Conservation (phyloP, 192 early-diverging fungal genomes). For the Podila epicladia region DNA sequence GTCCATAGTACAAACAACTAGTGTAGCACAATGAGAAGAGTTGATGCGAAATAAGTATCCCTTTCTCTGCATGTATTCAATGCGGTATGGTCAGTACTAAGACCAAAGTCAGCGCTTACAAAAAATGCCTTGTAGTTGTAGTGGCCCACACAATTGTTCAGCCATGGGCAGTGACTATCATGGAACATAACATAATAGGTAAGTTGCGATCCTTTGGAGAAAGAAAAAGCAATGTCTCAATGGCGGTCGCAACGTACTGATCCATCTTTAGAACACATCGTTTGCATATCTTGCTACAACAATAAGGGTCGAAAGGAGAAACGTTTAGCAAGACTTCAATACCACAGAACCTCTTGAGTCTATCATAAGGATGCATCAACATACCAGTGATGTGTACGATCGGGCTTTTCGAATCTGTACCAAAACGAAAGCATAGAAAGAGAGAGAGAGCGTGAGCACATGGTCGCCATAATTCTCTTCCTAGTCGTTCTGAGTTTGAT, state of each 20-base stretch:
- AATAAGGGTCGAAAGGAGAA: not conserved
- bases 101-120: constrained; percentile 3
- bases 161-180: constrained; percentile 54
- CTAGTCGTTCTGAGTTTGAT: not conserved
- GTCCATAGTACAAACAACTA: constrained; percentile 52
- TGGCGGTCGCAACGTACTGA: constrained; percentile 36
- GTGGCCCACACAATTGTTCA: constrained; percentile 56
- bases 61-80: too few relatives aligned
- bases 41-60: not conserved
- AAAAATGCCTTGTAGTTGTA: constrained; percentile 54
- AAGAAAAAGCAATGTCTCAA: not conserved
- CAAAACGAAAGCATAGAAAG: not conserved
- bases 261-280: constrained; percentile 59
- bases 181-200: not conserved
- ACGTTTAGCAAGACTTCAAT: too few relatives aligned
- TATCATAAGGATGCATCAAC: not conserved
- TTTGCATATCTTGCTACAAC: constrained; percentile 19
- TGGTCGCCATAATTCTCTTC: not conserved
- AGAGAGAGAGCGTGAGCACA: not conserved
- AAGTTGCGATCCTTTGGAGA: not conserved
- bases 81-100: too few relatives aligned
- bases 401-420: constrained; percentile 48
- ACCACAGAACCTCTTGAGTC: not conserved
- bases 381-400: constrained; percentile 56
- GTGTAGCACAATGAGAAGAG: not conserved